A percentile compares a stretch with the other conserved stretches of the same genome.
These are phyloP conservation scores for Andrographis paniculata DNA, from an alignment of 305 asterid genomes.

Conservation along the genomic window DNA sequence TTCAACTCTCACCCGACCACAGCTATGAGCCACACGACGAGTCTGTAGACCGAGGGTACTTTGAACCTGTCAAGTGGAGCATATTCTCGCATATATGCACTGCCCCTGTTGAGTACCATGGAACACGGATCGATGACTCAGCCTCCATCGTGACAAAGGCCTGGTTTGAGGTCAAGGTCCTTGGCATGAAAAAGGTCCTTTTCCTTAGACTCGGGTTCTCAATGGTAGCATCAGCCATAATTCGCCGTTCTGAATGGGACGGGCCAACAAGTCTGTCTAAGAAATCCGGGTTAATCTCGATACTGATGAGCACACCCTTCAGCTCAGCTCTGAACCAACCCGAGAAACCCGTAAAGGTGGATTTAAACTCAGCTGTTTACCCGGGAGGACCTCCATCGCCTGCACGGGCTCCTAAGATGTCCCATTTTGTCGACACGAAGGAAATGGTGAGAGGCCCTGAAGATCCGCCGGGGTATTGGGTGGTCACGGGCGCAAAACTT, in stretches of 20 bases:
- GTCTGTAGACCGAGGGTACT: conserved; percentile 50
- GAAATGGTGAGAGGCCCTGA: conserved; percentile 93
- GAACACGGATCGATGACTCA: conserved; percentile 56
- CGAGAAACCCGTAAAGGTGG: conserved; percentile 40
- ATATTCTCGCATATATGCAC: conserved; percentile 91
- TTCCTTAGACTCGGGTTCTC: conserved; percentile 88
- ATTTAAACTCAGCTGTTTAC: conserved; percentile 78
- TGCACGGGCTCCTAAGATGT: conserved; percentile 66
- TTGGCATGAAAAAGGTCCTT: conserved; percentile 79
- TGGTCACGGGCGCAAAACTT: conserved; percentile 77
- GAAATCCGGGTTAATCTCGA: conserved; percentile 73
- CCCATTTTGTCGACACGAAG: conserved; percentile 63
- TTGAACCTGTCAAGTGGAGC: conserved; percentile 91
- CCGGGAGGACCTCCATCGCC: conserved; percentile 89
- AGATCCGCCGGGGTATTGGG: conserved; percentile 89
- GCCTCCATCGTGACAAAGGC: conserved; percentile 84
- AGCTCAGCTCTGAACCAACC: conserved; percentile 48
- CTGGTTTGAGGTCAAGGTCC: conserved; percentile 74
- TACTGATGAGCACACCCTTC: conserved; percentile 67
- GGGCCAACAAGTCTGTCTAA: conserved; percentile 52
- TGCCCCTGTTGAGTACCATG: conserved; percentile 78
- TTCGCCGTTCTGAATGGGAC: conserved; percentile 90
- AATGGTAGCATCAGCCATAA: conserved; percentile 54
- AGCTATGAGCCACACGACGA: conserved; percentile 56
- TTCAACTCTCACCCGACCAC: conserved; percentile 49